phyloP scores from a whole-genome alignment of 129 eudicot species.

The Centrapalus pauciflorus region DNA sequence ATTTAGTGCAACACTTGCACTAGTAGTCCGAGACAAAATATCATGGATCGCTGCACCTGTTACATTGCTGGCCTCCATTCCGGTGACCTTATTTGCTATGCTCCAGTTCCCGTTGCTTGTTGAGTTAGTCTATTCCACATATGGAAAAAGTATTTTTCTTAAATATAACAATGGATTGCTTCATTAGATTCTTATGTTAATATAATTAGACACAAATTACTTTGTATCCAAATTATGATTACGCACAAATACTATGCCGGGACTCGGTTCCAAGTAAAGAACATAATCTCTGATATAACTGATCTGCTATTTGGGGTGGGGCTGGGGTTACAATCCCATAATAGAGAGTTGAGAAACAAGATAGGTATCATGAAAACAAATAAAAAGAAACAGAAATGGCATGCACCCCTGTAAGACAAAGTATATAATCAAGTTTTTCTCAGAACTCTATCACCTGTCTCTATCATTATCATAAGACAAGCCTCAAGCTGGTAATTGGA shows the following conservation, averaged over 20 bases:
- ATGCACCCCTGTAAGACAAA: constrained; percentile 16
- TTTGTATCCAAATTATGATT: constrained; percentile 9
- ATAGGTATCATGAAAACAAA: constrained; percentile 4
- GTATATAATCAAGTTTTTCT: constrained; percentile 21
- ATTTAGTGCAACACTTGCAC: constrained; percentile 19
- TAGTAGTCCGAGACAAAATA: constrained; percentile 8
- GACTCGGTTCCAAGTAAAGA: not conserved
- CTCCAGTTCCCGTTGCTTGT: constrained; percentile 48
- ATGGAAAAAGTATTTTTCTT: constrained; percentile 28
- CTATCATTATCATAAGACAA: constrained; percentile 26
- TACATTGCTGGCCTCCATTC: constrained; percentile 19
- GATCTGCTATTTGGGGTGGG: constrained; percentile 11
- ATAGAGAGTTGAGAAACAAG: constrained; percentile 12
- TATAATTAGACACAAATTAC: not conserved
- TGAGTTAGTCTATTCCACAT: constrained; percentile 39
- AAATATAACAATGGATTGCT: constrained; percentile 3
- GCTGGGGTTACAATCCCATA: constrained; percentile 9
- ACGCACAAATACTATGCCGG: not conserved
- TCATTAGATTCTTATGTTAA: constrained; percentile 4
- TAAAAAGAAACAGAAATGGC: constrained; percentile 14
- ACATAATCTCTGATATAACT: constrained; percentile 12
- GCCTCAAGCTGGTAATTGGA: constrained; percentile 84
- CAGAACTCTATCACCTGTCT: constrained; percentile 29
- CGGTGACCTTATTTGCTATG: constrained; percentile 32
- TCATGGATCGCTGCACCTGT: constrained; percentile 29